These are phyloP conservation scores for Colletotrichum coccodes DNA, from an alignment of 2,329 filamentous ascomycete genomes.

Conservation along the genomic window DNA sequence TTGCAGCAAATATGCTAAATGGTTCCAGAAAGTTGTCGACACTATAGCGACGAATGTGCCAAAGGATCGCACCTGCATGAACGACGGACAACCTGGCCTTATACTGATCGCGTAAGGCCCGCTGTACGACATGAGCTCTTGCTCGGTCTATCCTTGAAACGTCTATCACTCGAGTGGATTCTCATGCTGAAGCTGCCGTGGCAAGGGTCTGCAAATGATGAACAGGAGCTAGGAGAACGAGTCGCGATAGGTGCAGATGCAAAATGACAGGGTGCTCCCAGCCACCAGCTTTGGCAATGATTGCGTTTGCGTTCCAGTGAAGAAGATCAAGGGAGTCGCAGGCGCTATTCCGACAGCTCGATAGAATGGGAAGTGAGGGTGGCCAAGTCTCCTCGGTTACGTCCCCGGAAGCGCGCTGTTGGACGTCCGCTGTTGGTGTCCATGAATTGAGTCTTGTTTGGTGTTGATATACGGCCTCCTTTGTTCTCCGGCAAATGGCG, in stretches of 20 bases:
- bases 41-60: slow-evolving; percentile 57
- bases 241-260: slow-evolving; percentile 64
- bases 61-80: slow-evolving; percentile 55
- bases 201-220: slow-evolving; percentile 53
- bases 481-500: slow-evolving; percentile 44
- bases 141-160: background rate
- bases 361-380: slow-evolving; percentile 22
- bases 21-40: slow-evolving; percentile 51
- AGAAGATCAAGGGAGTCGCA: slow-evolving; percentile 63
- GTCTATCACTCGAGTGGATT: background rate
- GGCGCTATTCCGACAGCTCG: slow-evolving; percentile 53
- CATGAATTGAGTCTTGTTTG: slow-evolving; percentile 42
- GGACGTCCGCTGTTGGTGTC: slow-evolving; percentile 29
- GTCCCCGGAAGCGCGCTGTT: slow-evolving; percentile 1
- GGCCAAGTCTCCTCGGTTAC: slow-evolving; percentile 26
- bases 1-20: slow-evolving; percentile 48
- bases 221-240: slow-evolving; percentile 61
- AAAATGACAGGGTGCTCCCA: slow-evolving; percentile 64
- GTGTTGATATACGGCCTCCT: slow-evolving; percentile 41
- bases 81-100: slow-evolving; percentile 56
- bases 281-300: slow-evolving; percentile 57
- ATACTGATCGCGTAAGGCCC: slow-evolving; percentile 44
- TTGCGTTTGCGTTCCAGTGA: slow-evolving; percentile 66
- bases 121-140: slow-evolving; percentile 20
- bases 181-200: slow-evolving; percentile 27